A percentile compares a stretch with the other conserved stretches of the same genome.
Conservation (phyloP, 441 rosid genomes). For the Pelargonium australe region DNA sequence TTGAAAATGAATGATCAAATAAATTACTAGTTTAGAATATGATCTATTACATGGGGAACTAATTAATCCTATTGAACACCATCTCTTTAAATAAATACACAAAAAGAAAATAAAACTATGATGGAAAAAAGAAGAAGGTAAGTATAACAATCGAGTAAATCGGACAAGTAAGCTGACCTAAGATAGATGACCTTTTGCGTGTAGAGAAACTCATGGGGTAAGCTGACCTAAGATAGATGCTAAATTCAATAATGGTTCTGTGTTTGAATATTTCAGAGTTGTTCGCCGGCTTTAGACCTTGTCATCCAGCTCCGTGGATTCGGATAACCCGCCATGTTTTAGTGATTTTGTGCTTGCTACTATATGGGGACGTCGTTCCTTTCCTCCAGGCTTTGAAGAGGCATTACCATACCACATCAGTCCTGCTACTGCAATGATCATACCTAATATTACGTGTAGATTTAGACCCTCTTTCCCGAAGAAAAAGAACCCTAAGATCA, state of each 20-base stretch:
- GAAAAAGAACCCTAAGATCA: slow-evolving; percentile 14
- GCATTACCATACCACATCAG: slow-evolving; percentile 18
- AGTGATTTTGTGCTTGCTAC: slow-evolving; percentile 1
- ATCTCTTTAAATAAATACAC: neutral
- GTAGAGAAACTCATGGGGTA: neutral
- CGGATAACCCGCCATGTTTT: slow-evolving; percentile 7
- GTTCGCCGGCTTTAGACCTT: neutral
- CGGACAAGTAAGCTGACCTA: too few relatives aligned
- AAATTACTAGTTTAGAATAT: slow-evolving; percentile 4
- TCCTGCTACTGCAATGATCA: slow-evolving; percentile 14
- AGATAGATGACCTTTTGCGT: too few relatives aligned
- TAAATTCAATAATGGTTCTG: neutral
- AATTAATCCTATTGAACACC: slow-evolving; percentile 4
- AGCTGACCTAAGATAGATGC: neutral
- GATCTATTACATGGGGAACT: neutral
- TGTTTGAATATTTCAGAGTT: too few relatives aligned
- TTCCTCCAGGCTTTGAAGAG: slow-evolving; percentile 16
- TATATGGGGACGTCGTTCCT: slow-evolving; percentile 2
- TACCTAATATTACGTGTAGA: slow-evolving; percentile 12
- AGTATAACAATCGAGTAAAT: neutral
- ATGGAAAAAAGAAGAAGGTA: neutral
- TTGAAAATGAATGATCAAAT: too few relatives aligned
- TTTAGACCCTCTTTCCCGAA: slow-evolving; percentile 18
- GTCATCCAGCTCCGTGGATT: slow-evolving; percentile 3
- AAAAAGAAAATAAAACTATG: neutral